Percentiles rank a stretch among this genome's conserved stretches.
These are phyloP conservation scores for Cercospora janseana DNA, from an alignment of 2,329 filamentous ascomycete species.

Conservation along the genomic window DNA sequence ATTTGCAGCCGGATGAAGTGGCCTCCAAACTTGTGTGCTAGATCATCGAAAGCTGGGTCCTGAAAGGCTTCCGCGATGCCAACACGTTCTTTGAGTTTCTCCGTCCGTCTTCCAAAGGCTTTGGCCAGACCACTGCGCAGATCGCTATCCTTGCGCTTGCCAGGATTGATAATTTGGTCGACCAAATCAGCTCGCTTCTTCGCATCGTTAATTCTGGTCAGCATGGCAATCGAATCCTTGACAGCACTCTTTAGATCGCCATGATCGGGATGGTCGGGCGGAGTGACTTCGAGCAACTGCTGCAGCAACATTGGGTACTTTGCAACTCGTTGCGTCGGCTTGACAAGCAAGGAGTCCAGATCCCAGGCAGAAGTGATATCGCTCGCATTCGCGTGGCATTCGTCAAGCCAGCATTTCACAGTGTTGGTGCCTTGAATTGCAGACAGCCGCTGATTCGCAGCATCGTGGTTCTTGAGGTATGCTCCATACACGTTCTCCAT, in stretches of 20 bases:
- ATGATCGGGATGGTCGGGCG: conserved; percentile 79
- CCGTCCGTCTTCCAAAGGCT: conserved; percentile 82
- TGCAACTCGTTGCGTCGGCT: conserved; percentile 89
- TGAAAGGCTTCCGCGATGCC: conserved; percentile 66
- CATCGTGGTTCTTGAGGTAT: conserved; percentile 64
- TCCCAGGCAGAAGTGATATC: conserved; percentile 95
- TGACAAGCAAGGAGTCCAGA: conserved; percentile 91
- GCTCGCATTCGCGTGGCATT: conserved; percentile 88
- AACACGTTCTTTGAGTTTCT: conserved; percentile 74
- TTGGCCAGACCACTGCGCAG: conserved; percentile 81
- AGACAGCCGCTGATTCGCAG: conserved; percentile 61
- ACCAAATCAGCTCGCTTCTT: conserved; percentile 94
- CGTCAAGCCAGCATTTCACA: conserved; percentile 77
- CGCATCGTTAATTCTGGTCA: conserved; percentile 78
- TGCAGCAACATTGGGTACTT: conserved; percentile 89
- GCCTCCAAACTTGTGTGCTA: conserved; percentile 84
- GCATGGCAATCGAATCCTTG: conserved; percentile 63
- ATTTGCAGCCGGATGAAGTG: conserved; percentile 92
- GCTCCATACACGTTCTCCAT: conserved; percentile 66
- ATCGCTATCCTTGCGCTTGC: conserved; percentile 79
- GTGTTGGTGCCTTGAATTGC: conserved; percentile 58
- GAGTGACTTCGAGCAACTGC: conserved; percentile 75
- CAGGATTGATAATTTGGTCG: conserved; percentile 72
- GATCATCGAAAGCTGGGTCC: conserved; percentile 74
- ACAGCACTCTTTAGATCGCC: conserved; percentile 66